phyloP scores from a whole-genome alignment of 2,329 filamentous ascomycete species.

The Pseudogymnoascus sp. region DNA sequence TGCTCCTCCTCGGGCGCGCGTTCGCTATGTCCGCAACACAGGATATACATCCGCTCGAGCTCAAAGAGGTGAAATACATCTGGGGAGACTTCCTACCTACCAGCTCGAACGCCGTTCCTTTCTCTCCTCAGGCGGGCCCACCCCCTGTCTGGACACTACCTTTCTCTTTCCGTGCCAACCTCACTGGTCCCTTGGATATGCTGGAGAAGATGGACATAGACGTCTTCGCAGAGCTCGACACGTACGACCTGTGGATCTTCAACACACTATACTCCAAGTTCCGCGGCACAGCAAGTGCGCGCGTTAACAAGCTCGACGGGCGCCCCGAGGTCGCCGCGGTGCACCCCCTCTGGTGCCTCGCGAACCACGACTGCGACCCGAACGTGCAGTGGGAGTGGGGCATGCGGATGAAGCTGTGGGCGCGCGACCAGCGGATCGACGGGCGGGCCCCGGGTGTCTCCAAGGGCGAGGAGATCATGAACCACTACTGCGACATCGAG shows the following conservation, averaged over 20 bases:
- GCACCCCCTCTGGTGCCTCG: conserved; percentile 91
- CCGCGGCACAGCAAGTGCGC: conserved; percentile 81
- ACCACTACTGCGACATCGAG: conserved; percentile 87
- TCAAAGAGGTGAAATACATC: conserved; percentile 56
- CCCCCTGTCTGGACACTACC: conserved; percentile 60
- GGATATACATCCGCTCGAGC: conserved; percentile 52
- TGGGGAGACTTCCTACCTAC: conserved; percentile 58
- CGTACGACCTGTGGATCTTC: conserved; percentile 71
- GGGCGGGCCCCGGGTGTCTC: conserved; percentile 52
- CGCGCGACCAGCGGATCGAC: conserved; percentile 49
- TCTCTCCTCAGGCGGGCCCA: conserved; percentile 45
- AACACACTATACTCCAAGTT: conserved; percentile 93
- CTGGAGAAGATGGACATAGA: conserved; percentile 80
- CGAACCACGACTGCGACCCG: conserved; percentile 92
- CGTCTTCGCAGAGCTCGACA: conserved; percentile 50
- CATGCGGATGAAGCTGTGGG: conserved; percentile 64
- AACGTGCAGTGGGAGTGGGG: conserved; percentile 95
- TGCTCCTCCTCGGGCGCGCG: conserved; percentile 52
- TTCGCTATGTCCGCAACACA: conserved; percentile 56
- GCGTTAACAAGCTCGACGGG: conserved; percentile 66
- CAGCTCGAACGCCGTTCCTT: conserved; percentile 43
- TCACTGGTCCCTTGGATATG: conserved; percentile 66
- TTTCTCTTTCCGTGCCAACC: conserved; percentile 69
- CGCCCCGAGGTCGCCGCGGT: conserved; percentile 87
- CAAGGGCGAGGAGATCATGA: conserved; percentile 76